Percentiles rank a stretch among this genome's conserved stretches.
Evolutionary conservation across 768 basidiomycete genomes (phyloP).

Genomic region (Boletus pseudo-olivaceus): DNA sequence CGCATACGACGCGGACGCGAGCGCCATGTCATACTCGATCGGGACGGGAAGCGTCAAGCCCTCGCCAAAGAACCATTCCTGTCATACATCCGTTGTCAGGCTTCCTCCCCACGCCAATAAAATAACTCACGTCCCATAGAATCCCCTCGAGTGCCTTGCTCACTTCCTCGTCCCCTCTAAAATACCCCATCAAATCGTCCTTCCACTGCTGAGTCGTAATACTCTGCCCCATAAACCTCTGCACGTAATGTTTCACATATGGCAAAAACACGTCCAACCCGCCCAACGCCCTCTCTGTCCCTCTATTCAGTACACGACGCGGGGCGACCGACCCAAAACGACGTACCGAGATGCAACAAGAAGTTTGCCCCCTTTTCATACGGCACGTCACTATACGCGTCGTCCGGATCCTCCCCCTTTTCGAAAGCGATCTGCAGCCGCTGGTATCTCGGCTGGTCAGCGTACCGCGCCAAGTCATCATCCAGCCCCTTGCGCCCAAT

Average conservation of each 20-base stretch:
- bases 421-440: conserved; percentile 74
- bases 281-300: conserved; percentile 12
- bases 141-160: conserved; percentile 64
- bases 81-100: not conserved
- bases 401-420: conserved; percentile 72
- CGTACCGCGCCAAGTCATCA: conserved; percentile 62
- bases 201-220: conserved; percentile 87
- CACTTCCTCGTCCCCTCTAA: conserved; percentile 49
- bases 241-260: conserved; percentile 79
- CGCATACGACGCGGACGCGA: conserved; percentile 65
- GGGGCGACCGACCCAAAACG: no score
- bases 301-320: not conserved
- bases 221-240: conserved; percentile 76
- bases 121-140: conserved; percentile 69
- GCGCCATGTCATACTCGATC: conserved; percentile 69
- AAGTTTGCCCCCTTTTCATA: conserved; percentile 92
- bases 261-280: conserved; percentile 68
- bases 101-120: not conserved
- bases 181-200: conserved; percentile 71
- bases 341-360: conserved; percentile 72
- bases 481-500: conserved; percentile 70
- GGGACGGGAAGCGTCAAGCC: conserved; percentile 69
- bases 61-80: conserved; percentile 85
- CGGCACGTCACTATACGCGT: conserved; percentile 70
- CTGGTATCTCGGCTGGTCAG: conserved; percentile 64